These are phyloP conservation scores for Gliomastix tumulicola DNA, from an alignment of 2,329 filamentous ascomycete genomes.

Conservation along the genomic window DNA sequence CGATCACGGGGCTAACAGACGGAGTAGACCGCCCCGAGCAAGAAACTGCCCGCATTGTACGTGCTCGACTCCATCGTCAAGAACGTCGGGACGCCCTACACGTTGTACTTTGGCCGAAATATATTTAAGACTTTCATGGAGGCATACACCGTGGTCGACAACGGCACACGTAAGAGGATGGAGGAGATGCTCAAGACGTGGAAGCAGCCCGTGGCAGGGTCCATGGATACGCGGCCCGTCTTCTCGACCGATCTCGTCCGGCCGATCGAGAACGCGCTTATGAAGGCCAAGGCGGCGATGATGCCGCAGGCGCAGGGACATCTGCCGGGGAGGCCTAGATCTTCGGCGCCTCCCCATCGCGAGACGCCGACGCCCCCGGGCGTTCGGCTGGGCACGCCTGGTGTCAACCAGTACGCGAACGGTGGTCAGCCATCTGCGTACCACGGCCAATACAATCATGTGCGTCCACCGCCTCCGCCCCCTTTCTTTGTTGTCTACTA, in stretches of 20 bases:
- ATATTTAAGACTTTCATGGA: constrained; percentile 96
- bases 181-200: constrained; percentile 97
- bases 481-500: no score
- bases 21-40: constrained; percentile 72
- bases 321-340: constrained; percentile 39
- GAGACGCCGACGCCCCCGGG: constrained; percentile 70
- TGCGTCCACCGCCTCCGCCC: no score
- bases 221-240: constrained; percentile 85
- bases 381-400: constrained; percentile 10
- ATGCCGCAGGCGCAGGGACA: constrained; percentile 41
- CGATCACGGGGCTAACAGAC: constrained; percentile 35
- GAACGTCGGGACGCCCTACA: constrained; percentile 97
- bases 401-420: constrained; percentile 16
- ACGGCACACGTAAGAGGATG: constrained; percentile 77
- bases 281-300: constrained; percentile 65
- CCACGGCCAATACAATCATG: no score
- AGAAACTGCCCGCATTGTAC: constrained; percentile 93
- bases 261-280: constrained; percentile 88
- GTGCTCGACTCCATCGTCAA: constrained; percentile 98
- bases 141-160: constrained; percentile 84
- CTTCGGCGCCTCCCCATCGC: constrained; percentile 49
- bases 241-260: constrained; percentile 82
- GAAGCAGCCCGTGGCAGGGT: constrained; percentile 94
- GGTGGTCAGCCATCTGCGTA: constrained; percentile 21
- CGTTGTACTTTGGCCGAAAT: constrained; percentile 85